A percentile compares a stretch with the other conserved stretches of the same genome.
Evolutionary conservation across 2,329 filamentous ascomycete genomes (phyloP).

Genomic region (Phoma sp.): DNA sequence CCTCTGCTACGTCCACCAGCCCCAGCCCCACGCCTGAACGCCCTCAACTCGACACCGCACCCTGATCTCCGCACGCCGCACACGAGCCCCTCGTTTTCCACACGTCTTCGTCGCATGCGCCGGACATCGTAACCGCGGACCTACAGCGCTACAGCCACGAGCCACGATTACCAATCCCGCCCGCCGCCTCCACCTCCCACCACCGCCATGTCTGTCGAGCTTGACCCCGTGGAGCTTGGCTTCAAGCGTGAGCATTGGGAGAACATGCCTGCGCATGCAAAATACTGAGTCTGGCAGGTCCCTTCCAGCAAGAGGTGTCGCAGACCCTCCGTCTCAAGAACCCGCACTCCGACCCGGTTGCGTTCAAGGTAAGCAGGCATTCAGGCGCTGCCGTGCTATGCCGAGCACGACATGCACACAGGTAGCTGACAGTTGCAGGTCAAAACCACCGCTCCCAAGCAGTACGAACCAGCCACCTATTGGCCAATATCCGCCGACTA

Average conservation of each 20-base stretch:
- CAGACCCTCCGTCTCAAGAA: constrained; percentile 68
- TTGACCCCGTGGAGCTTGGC: constrained; percentile 88
- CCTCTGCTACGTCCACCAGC: constrained; percentile 10
- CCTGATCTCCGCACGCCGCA: constrained; percentile 8
- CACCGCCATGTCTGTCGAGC: constrained; percentile 86
- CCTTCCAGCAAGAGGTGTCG: constrained; percentile 70
- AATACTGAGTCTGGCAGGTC: constrained; percentile 55
- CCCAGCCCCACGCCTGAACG: constrained; percentile 4
- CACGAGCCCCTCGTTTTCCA: constrained; percentile 9
- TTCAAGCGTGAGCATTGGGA: constrained; percentile 78
- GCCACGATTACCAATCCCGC: constrained; percentile 42
- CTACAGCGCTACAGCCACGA: too few relatives aligned
- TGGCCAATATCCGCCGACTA: constrained; percentile 25
- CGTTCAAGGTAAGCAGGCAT: constrained; percentile 66
- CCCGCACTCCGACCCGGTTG: constrained; percentile 64
- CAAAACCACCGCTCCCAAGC: constrained; percentile 98
- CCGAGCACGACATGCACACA: neutral
- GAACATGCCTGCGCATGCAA: neutral
- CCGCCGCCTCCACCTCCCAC: constrained; percentile 24
- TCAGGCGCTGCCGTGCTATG: neutral
- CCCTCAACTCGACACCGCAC: constrained; percentile 1
- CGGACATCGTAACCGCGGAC: constrained; percentile 13
- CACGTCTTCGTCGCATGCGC: constrained; percentile 8
- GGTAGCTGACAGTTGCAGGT: constrained; percentile 65
- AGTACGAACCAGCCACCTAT: constrained; percentile 68